Evolutionary conservation across 441 rosid species (phyloP), one percentile per base, ranked within the genome.

Genomic region (Populus hybrid): DNA sequence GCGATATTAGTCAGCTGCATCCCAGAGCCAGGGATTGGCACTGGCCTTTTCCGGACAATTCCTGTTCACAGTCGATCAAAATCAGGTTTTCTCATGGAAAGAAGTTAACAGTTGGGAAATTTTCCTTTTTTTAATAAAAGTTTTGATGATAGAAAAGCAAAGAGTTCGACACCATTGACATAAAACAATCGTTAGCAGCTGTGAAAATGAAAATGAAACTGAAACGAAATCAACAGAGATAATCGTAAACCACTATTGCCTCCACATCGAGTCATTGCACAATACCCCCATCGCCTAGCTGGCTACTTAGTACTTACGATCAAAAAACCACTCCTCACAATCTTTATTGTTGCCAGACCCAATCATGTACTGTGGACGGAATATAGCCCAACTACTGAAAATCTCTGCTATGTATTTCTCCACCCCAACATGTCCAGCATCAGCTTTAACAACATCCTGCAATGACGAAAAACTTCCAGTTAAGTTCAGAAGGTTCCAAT

Each of bases 311-410:
- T 23, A 82, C 95, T 83, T 87, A 93, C 98, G 81, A 74, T 95
- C 97, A 30, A 95, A 93, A 88, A 95, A 95, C 99, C 99, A 95
- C 84, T 95, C 99, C 78, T 95, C 99, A 36, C 97, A 93, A 73
- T 95, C 99, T 85, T 95, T 95, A 87, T 91, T 95, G 90, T 93
- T 93, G 65, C 99, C 98, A 1, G 99, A 95, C 75, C 98, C 98
- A 59, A 90, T 92, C 94, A 95, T 93, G 87, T 95, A 93, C 69
- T 92, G 99, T 9, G 98, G 99, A 21, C 99, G 89, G 86, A 93
- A 95, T 4, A 74, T 14, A 16, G 92, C 83, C 98, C 99, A 93
- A 70, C 84, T 90, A 6, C 83, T 69, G 50, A 85, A 88, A 38
- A 59, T 76, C 80, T 95, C 95, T 1, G 94, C 86, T 42, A 93